Percentiles rank a stretch among this genome's conserved stretches.
These are phyloP conservation scores for Fusarium duplospermum DNA, from an alignment of 2,329 filamentous ascomycete species.

Conservation along the genomic window DNA sequence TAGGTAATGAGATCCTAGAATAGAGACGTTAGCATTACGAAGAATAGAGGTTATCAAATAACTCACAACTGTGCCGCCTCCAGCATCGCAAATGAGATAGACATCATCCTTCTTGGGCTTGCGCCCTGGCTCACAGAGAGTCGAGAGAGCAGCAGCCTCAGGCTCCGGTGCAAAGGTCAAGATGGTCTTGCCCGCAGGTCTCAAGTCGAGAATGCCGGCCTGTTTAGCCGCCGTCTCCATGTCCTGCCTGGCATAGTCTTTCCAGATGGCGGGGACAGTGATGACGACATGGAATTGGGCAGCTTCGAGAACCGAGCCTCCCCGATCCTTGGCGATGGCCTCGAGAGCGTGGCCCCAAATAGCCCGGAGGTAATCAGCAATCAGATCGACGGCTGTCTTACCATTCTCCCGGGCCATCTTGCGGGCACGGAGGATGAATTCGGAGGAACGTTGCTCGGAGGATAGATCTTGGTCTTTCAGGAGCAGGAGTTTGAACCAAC, in stretches of 20 bases:
- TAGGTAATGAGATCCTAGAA: slow-evolving; percentile 9
- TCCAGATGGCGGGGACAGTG: slow-evolving; percentile 23
- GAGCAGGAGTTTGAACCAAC: slow-evolving; percentile 17
- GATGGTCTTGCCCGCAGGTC: background rate
- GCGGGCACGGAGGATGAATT: slow-evolving; percentile 7
- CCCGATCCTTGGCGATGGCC: slow-evolving; percentile 5
- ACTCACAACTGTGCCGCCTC: slow-evolving; percentile 20
- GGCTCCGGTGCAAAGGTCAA: background rate
- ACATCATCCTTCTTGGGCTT: slow-evolving; percentile 8
- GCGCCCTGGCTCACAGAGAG: background rate
- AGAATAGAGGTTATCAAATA: no score
- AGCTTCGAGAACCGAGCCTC: background rate
- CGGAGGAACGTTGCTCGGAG: background rate
- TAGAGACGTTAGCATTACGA: no score
- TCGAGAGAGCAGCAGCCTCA: slow-evolving; percentile 5
- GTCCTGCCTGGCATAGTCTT: slow-evolving; percentile 11
- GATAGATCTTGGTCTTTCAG: slow-evolving; percentile 14
- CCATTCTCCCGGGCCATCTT: background rate
- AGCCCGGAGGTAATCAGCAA: slow-evolving; percentile 9
- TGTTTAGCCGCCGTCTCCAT: slow-evolving; percentile 9
- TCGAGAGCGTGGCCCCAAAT: slow-evolving; percentile 7
- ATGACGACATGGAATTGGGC: slow-evolving; percentile 12
- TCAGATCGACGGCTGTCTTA: slow-evolving; percentile 8
- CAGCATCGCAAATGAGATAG: slow-evolving; percentile 21
- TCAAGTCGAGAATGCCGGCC: slow-evolving; percentile 4